A percentile compares a stretch with the other conserved stretches of the same genome.
Conservation (phyloP, 352 stramenopile species). For the Pythium sukuiense region DNA sequence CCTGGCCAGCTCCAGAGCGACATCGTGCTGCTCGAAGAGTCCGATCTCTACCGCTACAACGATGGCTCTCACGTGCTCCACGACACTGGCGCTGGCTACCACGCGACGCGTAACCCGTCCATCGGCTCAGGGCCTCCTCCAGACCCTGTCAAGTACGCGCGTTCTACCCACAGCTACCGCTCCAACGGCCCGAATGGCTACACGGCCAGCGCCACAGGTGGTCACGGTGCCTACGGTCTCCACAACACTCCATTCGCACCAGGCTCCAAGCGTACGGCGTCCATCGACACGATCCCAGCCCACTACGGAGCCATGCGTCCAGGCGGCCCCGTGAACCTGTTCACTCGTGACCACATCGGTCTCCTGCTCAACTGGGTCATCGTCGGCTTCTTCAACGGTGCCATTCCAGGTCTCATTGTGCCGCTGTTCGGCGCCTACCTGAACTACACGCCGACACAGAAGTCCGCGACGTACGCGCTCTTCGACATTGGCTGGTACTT, state of each 20-base stretch:
- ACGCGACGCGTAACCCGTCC: slow-evolving; percentile 1
- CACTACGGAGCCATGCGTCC: slow-evolving; percentile 18
- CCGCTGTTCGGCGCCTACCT: slow-evolving; percentile 31
- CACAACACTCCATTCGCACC: slow-evolving; percentile 9
- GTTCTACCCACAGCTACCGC: not conserved
- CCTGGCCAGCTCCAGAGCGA: slow-evolving; percentile 2
- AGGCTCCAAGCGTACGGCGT: slow-evolving; percentile 16
- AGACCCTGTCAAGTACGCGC: slow-evolving; percentile 16
- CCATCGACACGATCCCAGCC: slow-evolving; percentile 16
- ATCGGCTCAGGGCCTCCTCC: not conserved
- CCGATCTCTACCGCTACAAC: slow-evolving; percentile 19
- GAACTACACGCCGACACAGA: slow-evolving; percentile 15
- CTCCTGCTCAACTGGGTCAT: slow-evolving; percentile 32
- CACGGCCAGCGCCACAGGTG: not conserved
- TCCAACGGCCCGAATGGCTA: not conserved
- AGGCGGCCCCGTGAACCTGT: slow-evolving; percentile 21
- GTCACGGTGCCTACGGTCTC: slow-evolving; percentile 12
- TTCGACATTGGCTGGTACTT: slow-evolving; percentile 24
- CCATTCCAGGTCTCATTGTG: slow-evolving; percentile 17
- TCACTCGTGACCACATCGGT: slow-evolving; percentile 25
- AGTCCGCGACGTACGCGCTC: slow-evolving; percentile 2
- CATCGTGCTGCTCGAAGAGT: slow-evolving; percentile 26
- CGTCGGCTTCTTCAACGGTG: slow-evolving; percentile 31
- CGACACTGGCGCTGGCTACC: slow-evolving; percentile 9
- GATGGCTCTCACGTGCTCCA: slow-evolving; percentile 14